Percentiles rank a stretch among this genome's conserved stretches.
These are phyloP conservation scores for Fraxinus platypoda DNA, from an alignment of 305 asterid genomes.

Conservation along the genomic window DNA sequence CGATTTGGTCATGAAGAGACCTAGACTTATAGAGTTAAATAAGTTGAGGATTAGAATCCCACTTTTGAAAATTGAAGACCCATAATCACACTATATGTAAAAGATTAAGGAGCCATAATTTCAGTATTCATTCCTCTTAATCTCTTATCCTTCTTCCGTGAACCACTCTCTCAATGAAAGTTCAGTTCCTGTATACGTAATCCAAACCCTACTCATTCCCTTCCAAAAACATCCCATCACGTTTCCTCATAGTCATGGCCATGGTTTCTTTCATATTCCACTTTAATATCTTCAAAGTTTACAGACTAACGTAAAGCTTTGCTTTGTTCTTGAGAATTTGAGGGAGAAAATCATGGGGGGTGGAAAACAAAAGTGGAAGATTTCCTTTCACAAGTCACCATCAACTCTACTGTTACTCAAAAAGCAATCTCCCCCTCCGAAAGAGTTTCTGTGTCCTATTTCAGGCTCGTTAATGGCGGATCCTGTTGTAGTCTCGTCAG, in stretches of 20 bases:
- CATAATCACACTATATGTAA: not conserved
- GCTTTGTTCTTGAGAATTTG: not conserved
- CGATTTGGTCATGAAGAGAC: not conserved
- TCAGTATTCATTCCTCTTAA: not conserved
- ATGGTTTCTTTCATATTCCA: constrained; percentile 15
- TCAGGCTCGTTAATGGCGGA: constrained; percentile 80
- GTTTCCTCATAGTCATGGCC: not conserved
- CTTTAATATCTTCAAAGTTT: constrained; percentile 13
- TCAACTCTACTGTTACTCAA: constrained; percentile 12
- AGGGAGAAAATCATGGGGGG: constrained; percentile 48
- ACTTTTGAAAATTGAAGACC: not conserved
- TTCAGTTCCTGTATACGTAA: not conserved
- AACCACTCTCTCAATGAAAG: not conserved
- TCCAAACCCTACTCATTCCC: not conserved
- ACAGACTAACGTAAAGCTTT: not conserved
- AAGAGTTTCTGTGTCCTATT: constrained; percentile 72
- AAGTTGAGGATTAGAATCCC: not conserved
- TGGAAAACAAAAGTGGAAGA: constrained; percentile 70
- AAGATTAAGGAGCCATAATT: not conserved
- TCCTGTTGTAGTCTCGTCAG: constrained; percentile 82
- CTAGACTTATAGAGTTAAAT: not conserved
- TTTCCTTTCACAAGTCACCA: constrained; percentile 60
- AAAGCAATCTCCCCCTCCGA: constrained; percentile 36
- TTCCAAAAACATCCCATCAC: not conserved
- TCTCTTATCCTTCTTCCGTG: not conserved